Percentiles rank a stretch among this genome's conserved stretches.
Evolutionary conservation across 306 rosid genomes (phyloP).

Genomic region (Casuarina glauca): DNA sequence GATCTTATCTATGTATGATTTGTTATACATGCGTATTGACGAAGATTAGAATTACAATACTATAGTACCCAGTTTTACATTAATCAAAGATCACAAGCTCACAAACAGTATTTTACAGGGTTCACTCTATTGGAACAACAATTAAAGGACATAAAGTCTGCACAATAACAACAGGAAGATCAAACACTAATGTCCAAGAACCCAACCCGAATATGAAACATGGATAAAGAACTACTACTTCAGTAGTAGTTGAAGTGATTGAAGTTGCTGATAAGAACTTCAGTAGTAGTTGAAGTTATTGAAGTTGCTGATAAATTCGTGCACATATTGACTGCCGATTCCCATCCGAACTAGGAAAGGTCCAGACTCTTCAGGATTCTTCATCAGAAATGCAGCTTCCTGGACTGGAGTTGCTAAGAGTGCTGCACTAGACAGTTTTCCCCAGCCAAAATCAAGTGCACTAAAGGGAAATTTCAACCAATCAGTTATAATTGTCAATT

Average conservation of each 20-base stretch:
- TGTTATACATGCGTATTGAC: background rate
- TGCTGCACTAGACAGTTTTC: constrained; percentile 16
- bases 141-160: background rate
- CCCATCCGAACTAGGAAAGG: constrained; percentile 26
- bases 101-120: background rate
- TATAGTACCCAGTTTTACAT: background rate
- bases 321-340: constrained; percentile 13
- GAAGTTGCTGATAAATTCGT: constrained; percentile 10
- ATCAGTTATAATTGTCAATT: constrained; percentile 28
- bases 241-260: constrained; percentile 8
- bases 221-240: background rate
- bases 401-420: constrained; percentile 30
- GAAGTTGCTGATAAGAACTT: constrained; percentile 6
- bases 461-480: constrained; percentile 27
- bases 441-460: constrained; percentile 32
- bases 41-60: background rate
- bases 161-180: background rate
- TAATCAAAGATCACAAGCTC: background rate
- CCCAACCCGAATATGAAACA: background rate
- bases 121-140: background rate
- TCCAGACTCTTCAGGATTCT: constrained; percentile 17
- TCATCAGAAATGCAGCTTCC: constrained; percentile 34
- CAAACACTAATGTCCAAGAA: background rate
- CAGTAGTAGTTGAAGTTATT: constrained; percentile 9
- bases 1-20: too few relatives aligned